Percentiles rank a stretch among this genome's conserved stretches.
Evolutionary conservation across 495 filamentous ascomycete genomes (phyloP).

Genomic region (Ascobolus immersus): DNA sequence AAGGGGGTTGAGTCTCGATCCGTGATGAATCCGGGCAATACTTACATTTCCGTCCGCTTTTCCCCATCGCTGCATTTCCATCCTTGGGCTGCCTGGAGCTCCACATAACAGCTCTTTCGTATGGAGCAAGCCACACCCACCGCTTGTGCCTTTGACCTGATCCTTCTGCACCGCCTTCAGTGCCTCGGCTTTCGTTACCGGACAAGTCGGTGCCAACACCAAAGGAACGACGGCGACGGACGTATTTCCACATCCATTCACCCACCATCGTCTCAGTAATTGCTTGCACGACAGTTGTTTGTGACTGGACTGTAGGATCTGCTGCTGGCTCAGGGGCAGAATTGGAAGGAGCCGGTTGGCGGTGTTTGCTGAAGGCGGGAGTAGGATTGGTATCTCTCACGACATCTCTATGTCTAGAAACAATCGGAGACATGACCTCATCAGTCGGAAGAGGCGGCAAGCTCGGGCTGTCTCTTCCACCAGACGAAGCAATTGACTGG

Average conservation of each 20-base stretch:
- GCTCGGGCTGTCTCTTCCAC: slow-evolving; percentile 40
- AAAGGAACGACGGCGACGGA: slow-evolving; percentile 77
- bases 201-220: slow-evolving; percentile 42
- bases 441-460: slow-evolving; percentile 50
- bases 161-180: slow-evolving; percentile 20
- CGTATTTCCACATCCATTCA: slow-evolving; percentile 99
- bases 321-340: slow-evolving; percentile 23
- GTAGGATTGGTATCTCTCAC: slow-evolving; percentile 5
- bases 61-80: slow-evolving; percentile 70
- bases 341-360: slow-evolving; percentile 29
- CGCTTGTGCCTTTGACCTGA: slow-evolving; percentile 54
- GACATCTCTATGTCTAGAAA: slow-evolving; percentile 18
- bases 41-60: slow-evolving; percentile 88
- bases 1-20: slow-evolving; percentile 14
- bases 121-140: slow-evolving; percentile 96
- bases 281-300: slow-evolving; percentile 76
- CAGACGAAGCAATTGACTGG: slow-evolving; percentile 36
- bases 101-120: slow-evolving; percentile 90
- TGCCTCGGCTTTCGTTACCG: no score
- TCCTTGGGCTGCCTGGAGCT: slow-evolving; percentile 89
- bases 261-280: slow-evolving; percentile 98
- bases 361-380: neutral
- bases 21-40: no score
- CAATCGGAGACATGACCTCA: slow-evolving; percentile 35
- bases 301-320: slow-evolving; percentile 24